Evolutionary conservation across 1,139 yeast genomes (phyloP), one percentile per base, ranked within the genome.

Genomic region (Geotrichum carabidarum): DNA sequence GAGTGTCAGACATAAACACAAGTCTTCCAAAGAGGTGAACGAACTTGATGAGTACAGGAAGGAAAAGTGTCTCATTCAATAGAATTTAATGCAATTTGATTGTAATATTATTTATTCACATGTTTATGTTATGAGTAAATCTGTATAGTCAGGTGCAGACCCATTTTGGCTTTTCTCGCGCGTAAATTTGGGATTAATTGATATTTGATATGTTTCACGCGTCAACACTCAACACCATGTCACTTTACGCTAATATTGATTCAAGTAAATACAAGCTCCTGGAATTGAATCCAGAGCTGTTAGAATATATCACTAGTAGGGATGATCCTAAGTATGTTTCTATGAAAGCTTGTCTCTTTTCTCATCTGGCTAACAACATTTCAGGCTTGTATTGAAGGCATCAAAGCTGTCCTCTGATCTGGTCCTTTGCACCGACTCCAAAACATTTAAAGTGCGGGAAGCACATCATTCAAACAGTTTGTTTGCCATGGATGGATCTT

Each of bases 381-480:
- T 27, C 40, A 83, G 65, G 74, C 87, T 1, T 58, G 60, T 11
- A 57, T 54, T 67, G 77, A 7, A 61, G 66, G 15, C 65, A 65
- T 8, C 78, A 2, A 60, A 67, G 11, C 64, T 66, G 4, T 65
- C 71, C 6, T 68, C 75, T 22, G 78, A 78, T 45, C 75, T 86
- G 27, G 86, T 83, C 31, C 67, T 87, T n/a, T 84, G 91, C 58
- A 79, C 94, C 0, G 64, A 71, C 8, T 62, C 71, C 42, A 69
- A 74, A 54, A 85, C 95, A 0, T 89, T 81, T 79, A 75, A 75
- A 54, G 65, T 90, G 18, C 77, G 91, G 48, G 91, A 86, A 63
- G 84, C 87, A 75, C 87, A 88, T 66, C 97, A 91, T 68, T 86
- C 96, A 8, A 90, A 91, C 67, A 79, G 94, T 0, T 83, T 86